Percentiles rank a stretch among this genome's conserved stretches.
Evolutionary conservation across 148 eudicot genomes (phyloP).

Genomic region (Heliosperma pusillum): DNA sequence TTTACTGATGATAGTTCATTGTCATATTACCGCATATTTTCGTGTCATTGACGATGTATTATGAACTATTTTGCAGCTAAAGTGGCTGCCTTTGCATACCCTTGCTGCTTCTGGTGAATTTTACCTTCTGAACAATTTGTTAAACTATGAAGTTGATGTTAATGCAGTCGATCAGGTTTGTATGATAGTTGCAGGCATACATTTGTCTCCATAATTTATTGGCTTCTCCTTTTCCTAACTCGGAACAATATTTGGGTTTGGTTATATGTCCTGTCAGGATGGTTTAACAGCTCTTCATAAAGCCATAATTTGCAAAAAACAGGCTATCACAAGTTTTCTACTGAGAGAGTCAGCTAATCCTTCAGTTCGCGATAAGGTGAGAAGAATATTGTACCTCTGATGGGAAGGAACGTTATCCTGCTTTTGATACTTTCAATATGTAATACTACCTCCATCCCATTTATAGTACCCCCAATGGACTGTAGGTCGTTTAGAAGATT

Average conservation of each 20-base stretch:
- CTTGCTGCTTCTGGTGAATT: conserved; percentile 89
- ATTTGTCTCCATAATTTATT: not conserved
- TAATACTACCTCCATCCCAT: too few species aligned
- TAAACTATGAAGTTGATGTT: conserved; percentile 63
- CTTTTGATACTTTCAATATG: not conserved
- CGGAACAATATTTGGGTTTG: not conserved
- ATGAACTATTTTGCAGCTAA: conserved; percentile 43
- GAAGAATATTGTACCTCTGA: conserved; percentile 18
- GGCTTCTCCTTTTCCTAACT: not conserved
- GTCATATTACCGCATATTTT: not conserved
- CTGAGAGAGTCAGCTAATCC: conserved; percentile 91
- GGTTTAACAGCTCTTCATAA: conserved; percentile 91
- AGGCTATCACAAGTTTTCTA: conserved; percentile 66
- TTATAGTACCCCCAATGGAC: too few species aligned
- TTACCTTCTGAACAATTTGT: conserved; percentile 58
- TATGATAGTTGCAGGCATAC: not conserved
- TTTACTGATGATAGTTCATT: not conserved
- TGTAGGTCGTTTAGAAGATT: too few species aligned
- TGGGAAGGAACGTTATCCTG: not conserved
- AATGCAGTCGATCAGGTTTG: conserved; percentile 68
- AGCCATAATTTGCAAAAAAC: conserved; percentile 81
- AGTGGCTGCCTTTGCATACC: conserved; percentile 87
- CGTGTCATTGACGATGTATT: not conserved
- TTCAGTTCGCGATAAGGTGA: conserved; percentile 74
- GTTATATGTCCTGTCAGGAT: conserved; percentile 38